Conservation (phyloP, 2,329 filamentous ascomycete genomes). For the Botrytis deweyae region DNA sequence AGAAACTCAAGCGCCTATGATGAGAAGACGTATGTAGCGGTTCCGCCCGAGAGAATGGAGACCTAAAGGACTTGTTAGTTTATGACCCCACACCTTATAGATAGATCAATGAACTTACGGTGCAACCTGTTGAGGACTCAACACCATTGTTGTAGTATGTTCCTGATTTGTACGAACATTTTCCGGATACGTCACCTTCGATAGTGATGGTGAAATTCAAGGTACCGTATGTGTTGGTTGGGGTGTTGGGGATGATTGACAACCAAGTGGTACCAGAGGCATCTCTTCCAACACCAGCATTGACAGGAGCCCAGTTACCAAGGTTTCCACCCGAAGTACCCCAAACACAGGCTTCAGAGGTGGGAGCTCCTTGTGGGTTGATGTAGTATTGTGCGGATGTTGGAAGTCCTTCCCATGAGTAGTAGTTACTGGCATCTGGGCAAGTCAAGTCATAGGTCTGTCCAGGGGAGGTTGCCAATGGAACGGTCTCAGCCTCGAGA, state of each 20-base stretch:
- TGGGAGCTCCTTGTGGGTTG: constrained; percentile 72
- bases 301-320: constrained; percentile 86
- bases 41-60: constrained; percentile 26
- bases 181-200: constrained; percentile 50
- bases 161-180: constrained; percentile 36
- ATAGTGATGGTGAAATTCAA: constrained; percentile 82
- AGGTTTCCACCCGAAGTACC: constrained; percentile 54
- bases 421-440: constrained; percentile 69
- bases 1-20: constrained; percentile 28
- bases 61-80: constrained; percentile 32
- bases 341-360: constrained; percentile 77
- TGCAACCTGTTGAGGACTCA: constrained; percentile 37
- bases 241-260: constrained; percentile 80
- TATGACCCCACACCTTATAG: background rate
- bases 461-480: constrained; percentile 63
- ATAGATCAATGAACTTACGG: constrained; percentile 35
- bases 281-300: constrained; percentile 76
- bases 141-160: constrained; percentile 37
- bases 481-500: constrained; percentile 83
- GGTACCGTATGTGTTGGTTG: constrained; percentile 62
- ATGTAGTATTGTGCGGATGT: constrained; percentile 97
- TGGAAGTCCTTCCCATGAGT: constrained; percentile 67
- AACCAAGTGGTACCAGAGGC: constrained; percentile 67
- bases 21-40: constrained; percentile 33
- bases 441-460: constrained; percentile 66